Conservation (phyloP, 2,329 filamentous ascomycete species). For the Colletotrichum tabaci region DNA sequence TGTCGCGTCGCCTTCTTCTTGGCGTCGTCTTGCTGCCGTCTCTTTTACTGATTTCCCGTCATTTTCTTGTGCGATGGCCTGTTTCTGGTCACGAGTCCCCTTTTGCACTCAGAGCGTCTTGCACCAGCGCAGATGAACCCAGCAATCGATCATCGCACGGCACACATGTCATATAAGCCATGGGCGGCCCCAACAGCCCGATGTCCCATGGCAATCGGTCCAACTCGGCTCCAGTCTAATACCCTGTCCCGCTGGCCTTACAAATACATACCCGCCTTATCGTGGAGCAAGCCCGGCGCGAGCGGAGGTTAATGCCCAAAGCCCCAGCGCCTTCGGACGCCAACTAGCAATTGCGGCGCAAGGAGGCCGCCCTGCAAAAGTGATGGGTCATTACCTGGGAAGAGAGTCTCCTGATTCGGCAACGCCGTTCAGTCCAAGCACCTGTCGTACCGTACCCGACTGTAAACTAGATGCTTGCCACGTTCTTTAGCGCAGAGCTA, state of each 20-base stretch:
- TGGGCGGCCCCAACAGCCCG: no score
- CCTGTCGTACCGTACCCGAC: conserved; percentile 18
- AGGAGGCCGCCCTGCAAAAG: conserved; percentile 34
- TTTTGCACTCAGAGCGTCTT: conserved; percentile 19
- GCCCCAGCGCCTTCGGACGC: conserved; percentile 24
- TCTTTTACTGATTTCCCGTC: conserved; percentile 27
- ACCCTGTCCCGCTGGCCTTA: conserved; percentile 21
- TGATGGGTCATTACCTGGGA: neutral
- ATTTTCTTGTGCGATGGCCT: conserved; percentile 22
- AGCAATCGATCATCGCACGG: conserved; percentile 16
- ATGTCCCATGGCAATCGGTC: conserved; percentile 1
- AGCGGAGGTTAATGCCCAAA: conserved; percentile 31
- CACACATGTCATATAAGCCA: neutral
- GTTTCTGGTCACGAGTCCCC: conserved; percentile 28
- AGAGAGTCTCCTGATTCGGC: conserved; percentile 17
- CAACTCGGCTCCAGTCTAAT: conserved; percentile 21
- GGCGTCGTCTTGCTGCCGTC: conserved; percentile 15
- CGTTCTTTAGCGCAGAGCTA: conserved; percentile 33
- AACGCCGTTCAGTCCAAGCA: conserved; percentile 15
- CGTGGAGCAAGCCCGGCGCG: conserved; percentile 23
- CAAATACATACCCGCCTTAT: neutral
- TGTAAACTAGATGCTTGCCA: conserved; percentile 35
- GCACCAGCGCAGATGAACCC: neutral
- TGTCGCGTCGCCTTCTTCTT: conserved; percentile 20
- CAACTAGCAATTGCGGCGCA: conserved; percentile 6